These are phyloP conservation scores for Pisolithus sp. DNA, from an alignment of 768 basidiomycete species.

Conservation along the genomic window DNA sequence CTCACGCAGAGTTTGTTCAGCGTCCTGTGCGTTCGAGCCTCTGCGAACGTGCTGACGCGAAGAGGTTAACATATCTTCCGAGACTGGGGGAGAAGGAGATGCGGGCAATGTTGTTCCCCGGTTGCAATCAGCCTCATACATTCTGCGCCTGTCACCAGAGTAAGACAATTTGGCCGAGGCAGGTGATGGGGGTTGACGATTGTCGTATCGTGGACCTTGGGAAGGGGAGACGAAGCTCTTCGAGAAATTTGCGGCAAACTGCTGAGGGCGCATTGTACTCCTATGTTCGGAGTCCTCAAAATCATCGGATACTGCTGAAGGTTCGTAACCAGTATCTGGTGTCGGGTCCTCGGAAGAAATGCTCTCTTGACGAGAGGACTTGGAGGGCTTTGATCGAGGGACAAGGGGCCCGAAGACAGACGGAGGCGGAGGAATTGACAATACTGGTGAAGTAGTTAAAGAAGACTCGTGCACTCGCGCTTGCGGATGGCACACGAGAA, in stretches of 20 bases:
- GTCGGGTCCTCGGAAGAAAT: slow-evolving; percentile 60
- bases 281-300: slow-evolving; percentile 50
- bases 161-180: slow-evolving; percentile 23
- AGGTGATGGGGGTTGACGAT: slow-evolving; percentile 34
- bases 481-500: slow-evolving; percentile 67
- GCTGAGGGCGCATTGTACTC: slow-evolving; percentile 40
- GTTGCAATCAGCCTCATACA: slow-evolving; percentile 11
- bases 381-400: slow-evolving; percentile 39
- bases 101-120: slow-evolving; percentile 18
- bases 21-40: slow-evolving; percentile 22
- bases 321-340: slow-evolving; percentile 59
- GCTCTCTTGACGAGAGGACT: slow-evolving; percentile 61
- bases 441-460: slow-evolving; percentile 34
- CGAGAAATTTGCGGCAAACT: slow-evolving; percentile 21
- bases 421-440: slow-evolving; percentile 46
- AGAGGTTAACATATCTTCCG: slow-evolving; percentile 25
- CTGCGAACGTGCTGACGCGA: slow-evolving; percentile 23
- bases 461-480: slow-evolving; percentile 52
- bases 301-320: slow-evolving; percentile 46
- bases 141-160: slow-evolving; percentile 22
- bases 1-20: slow-evolving; percentile 19
- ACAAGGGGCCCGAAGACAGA: slow-evolving; percentile 44
- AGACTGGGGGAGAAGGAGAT: slow-evolving; percentile 22
- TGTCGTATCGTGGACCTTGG: slow-evolving; percentile 31
- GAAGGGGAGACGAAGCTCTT: slow-evolving; percentile 33